Evolutionary conservation across 306 rosid species (phyloP).

Genomic region (Dicorynia guianensis): DNA sequence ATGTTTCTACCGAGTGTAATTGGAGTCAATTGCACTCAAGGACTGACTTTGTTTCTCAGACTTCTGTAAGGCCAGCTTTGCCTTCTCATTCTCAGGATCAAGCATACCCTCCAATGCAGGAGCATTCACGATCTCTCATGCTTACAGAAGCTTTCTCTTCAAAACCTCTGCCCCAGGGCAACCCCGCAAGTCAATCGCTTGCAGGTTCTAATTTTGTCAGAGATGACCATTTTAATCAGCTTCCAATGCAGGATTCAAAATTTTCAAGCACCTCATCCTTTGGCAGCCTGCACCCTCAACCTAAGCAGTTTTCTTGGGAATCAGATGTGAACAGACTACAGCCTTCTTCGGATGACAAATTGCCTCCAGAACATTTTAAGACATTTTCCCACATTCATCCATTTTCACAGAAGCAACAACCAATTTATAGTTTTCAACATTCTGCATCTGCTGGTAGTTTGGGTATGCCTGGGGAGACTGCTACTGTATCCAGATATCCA

Average conservation of each 20-base stretch:
- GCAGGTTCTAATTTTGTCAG: constrained; percentile 45
- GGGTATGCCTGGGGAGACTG: constrained; percentile 59
- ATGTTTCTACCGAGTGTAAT: constrained; percentile 64
- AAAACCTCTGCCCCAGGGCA: constrained; percentile 44
- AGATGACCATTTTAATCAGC: constrained; percentile 55
- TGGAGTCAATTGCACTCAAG: constrained; percentile 57
- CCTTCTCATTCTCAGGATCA: constrained; percentile 55
- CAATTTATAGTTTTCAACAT: constrained; percentile 53
- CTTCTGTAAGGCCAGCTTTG: constrained; percentile 50
- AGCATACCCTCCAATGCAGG: constrained; percentile 57
- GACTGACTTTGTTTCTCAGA: constrained; percentile 58
- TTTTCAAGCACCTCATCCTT: constrained; percentile 56
- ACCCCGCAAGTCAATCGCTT: constrained; percentile 52
- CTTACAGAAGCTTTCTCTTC: constrained; percentile 59
- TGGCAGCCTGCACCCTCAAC: constrained; percentile 54
- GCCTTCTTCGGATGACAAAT: constrained; percentile 51
- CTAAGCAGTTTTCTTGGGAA: constrained; percentile 61
- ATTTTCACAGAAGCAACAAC: constrained; percentile 62
- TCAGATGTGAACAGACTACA: constrained; percentile 48
- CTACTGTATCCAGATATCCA: constrained; percentile 55
- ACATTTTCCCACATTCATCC: constrained; percentile 59
- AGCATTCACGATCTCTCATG: constrained; percentile 49
- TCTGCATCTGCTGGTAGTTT: constrained; percentile 55
- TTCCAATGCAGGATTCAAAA: constrained; percentile 49
- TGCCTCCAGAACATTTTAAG: constrained; percentile 54